A percentile compares a stretch with the other conserved stretches of the same genome.
Conservation (phyloP, 75 land plant genomes). For the Chamaecyparis obtusa region DNA sequence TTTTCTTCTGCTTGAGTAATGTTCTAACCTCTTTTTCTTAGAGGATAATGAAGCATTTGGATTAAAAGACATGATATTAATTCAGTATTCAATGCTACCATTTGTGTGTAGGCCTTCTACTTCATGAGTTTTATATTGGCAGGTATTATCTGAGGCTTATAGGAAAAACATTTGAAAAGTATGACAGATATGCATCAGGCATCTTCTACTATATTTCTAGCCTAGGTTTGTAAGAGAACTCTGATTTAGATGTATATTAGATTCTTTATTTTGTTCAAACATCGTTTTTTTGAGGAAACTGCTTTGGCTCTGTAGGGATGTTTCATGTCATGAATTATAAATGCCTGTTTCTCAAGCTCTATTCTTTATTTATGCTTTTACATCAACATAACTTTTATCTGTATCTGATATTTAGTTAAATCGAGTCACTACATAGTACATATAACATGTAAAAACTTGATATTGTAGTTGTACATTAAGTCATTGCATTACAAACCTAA, state of each 20-base stretch:
- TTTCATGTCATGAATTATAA: background rate
- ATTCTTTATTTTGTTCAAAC: background rate
- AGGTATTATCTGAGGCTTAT: background rate
- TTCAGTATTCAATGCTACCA: background rate
- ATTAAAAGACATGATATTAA: background rate
- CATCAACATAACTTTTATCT: background rate
- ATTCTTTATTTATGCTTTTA: background rate
- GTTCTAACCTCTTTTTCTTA: background rate
- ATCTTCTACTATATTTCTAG: background rate
- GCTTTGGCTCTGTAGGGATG: background rate
- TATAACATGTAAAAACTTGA: background rate
- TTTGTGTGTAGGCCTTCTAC: background rate
- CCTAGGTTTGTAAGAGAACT: background rate
- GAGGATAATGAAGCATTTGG: background rate
- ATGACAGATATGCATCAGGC: background rate
- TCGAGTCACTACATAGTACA: background rate
- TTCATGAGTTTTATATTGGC: background rate
- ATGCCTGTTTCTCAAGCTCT: background rate
- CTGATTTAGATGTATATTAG: background rate
- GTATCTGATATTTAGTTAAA: background rate
- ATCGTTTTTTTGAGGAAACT: background rate
- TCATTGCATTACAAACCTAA: background rate
- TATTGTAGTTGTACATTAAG: background rate
- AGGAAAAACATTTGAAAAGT: background rate
- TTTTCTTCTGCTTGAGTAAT: background rate